These are phyloP conservation scores for Citrullus mucosospermus DNA, from an alignment of 306 rosid genomes.

Conservation along the genomic window DNA sequence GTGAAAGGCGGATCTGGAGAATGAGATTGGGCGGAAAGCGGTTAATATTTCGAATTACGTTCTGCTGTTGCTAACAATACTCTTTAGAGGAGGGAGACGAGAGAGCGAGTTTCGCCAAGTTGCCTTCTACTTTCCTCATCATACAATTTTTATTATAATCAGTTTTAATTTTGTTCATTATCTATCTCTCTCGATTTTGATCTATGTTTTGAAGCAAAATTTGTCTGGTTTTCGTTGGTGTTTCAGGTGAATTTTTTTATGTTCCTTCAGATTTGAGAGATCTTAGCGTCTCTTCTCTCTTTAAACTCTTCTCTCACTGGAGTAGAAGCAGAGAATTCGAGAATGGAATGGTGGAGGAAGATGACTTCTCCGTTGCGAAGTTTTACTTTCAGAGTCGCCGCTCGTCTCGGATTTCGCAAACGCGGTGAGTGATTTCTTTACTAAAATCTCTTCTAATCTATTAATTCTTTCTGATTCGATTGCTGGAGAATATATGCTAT, in stretches of 20 bases:
- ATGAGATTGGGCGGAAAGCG: not conserved
- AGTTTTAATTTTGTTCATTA: not conserved
- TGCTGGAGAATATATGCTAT: too few species aligned
- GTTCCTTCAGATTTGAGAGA: not conserved
- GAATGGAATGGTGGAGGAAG: conserved; percentile 44
- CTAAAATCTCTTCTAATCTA: too few species aligned
- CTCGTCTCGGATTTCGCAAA: conserved; percentile 35
- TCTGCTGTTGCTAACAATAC: not conserved
- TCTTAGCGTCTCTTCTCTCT: not conserved
- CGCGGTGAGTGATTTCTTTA: conserved; percentile 20
- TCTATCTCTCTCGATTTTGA: not conserved
- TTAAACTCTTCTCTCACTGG: not conserved
- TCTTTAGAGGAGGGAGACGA: not conserved
- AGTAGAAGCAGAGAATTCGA: not conserved
- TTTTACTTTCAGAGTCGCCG: conserved; percentile 27
- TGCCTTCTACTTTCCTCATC: not conserved
- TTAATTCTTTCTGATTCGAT: too few species aligned
- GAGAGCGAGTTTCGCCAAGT: not conserved
- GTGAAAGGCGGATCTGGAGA: not conserved
- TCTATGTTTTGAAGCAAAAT: not conserved
- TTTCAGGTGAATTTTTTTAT: not conserved
- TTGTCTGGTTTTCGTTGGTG: not conserved
- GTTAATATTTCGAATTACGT: not conserved
- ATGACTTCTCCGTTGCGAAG: conserved; percentile 24
- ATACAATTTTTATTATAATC: not conserved